A percentile compares a stretch with the other conserved stretches of the same genome.
phyloP scores from a whole-genome alignment of 148 eudicot genomes.

The Silene uniflora region DNA sequence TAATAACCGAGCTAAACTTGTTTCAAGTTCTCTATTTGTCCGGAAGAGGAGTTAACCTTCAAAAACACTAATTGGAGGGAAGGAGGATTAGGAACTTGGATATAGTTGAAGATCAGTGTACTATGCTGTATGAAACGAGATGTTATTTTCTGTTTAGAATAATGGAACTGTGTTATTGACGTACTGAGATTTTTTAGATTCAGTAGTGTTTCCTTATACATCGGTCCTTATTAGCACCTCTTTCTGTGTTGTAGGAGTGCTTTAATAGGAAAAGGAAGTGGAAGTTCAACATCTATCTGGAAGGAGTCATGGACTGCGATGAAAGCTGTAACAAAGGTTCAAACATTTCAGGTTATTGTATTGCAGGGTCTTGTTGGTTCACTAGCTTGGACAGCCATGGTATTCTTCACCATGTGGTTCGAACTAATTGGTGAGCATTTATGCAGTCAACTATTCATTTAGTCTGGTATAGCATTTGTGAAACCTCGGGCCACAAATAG shows the following conservation, averaged over 20 bases:
- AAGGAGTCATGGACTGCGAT: constrained; percentile 71
- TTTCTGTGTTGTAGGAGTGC: constrained; percentile 40
- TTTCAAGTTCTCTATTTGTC: too few relatives aligned
- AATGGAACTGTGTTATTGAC: neutral
- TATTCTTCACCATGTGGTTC: constrained; percentile 91
- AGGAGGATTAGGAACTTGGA: too few relatives aligned
- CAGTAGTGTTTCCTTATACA: neutral
- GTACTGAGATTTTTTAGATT: neutral
- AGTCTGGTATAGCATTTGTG: neutral
- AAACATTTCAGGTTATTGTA: constrained; percentile 86
- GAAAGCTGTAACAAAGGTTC: constrained; percentile 65
- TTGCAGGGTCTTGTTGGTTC: constrained; percentile 94
- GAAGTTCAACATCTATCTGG: constrained; percentile 54
- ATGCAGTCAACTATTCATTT: constrained; percentile 5
- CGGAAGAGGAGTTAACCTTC: too few relatives aligned
- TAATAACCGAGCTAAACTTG: too few relatives aligned
- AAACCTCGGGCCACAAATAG: neutral
- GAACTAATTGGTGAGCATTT: constrained; percentile 73
- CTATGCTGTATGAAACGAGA: neutral
- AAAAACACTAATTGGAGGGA: too few relatives aligned
- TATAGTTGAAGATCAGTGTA: too few relatives aligned
- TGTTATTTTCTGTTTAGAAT: neutral
- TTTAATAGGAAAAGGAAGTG: constrained; percentile 36
- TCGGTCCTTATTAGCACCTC: neutral
- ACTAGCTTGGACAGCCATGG: constrained; percentile 96